Base-by-base conservation (phyloP, 2,329 filamentous ascomycete species). In the Ambrosiella cleistominuta region DNA sequence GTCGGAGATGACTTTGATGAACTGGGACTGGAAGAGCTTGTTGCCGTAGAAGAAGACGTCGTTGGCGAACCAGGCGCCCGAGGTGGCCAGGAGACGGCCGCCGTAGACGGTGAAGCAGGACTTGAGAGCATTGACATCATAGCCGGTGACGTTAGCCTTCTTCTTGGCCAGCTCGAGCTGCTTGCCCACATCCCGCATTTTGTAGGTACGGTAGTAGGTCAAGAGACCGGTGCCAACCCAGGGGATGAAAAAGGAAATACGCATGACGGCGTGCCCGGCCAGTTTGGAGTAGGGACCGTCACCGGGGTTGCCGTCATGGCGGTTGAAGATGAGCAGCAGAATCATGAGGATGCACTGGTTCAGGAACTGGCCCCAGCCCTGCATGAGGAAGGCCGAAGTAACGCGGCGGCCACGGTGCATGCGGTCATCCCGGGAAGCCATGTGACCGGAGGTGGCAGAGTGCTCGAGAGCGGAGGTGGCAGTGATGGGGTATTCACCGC, bases 41-140 rank as follows among this genome's bases (percentile, higher is more conserved):
- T 95, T 96, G 65, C 91, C 91, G 74, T 97, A 97, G 76, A 97
- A 97, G 78, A 97, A 96, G 64, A 97, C 85, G 67, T 97, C 91
- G 70, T 97, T 97, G 74, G 84, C 87, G 71, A 91, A 97, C 91
- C 91, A 97, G 40, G 83, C 80, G 59, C 86, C 86, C 9, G 90
- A 83, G 17, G 91, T 96, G 54, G 91, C 91, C 17, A 95, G 67
- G 27, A 97, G 73, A 64, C 91, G 88, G 56, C 86, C 85, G 53
- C 89, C 88, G 64, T 96, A 97, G 74, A 94, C 82, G 59, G 72
- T 79, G 71, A 90, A 81, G 51, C 88, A 91, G 66, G 88, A 74
- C 64, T 79, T 79, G 57, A 97, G 77, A 36, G 91, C 94, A 65
- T 84, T 73, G n/a, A 86, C 74, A 66, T 97, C 91, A 74, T 97